Percentiles rank a stretch among this genome's conserved stretches.
Evolutionary conservation across 2,329 filamentous ascomycete species (phyloP).

Genomic region (Knufia petricola): DNA sequence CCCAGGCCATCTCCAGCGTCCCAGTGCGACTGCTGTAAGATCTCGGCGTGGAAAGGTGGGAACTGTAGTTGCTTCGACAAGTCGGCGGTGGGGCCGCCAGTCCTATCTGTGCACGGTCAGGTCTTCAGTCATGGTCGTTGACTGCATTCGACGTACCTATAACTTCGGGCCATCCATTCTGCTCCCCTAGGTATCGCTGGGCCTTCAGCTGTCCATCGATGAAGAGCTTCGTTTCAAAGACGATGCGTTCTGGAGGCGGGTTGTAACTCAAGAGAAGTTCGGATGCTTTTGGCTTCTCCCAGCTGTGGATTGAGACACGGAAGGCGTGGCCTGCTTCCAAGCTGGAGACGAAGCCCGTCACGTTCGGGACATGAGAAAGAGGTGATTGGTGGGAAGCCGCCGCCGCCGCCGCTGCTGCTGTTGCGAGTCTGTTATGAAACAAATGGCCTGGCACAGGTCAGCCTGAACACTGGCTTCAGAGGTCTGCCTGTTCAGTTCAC

Average conservation of each 20-base stretch:
- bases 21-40: constrained; percentile 63
- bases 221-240: constrained; percentile 58
- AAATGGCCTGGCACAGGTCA: neutral
- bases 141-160: constrained; percentile 15
- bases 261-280: constrained; percentile 48
- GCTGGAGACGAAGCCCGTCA: constrained; percentile 64
- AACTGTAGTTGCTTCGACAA: constrained; percentile 47
- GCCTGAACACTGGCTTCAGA: neutral
- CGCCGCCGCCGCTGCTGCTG: neutral
- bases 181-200: constrained; percentile 11
- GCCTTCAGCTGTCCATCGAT: constrained; percentile 54
- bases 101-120: neutral
- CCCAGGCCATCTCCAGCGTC: constrained; percentile 60
- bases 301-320: constrained; percentile 65
- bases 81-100: neutral
- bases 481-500: too few species aligned
- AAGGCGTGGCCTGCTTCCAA: constrained; percentile 51
- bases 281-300: constrained; percentile 54
- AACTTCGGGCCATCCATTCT: constrained; percentile 36
- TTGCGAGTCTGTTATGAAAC: neutral
- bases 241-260: constrained; percentile 46
- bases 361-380: constrained; percentile 45
- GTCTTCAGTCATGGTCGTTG: too few species aligned
- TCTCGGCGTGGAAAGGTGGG: constrained; percentile 59
- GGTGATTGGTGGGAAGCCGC: constrained; percentile 11